Evolutionary conservation across 495 filamentous ascomycete species (phyloP).

Genomic region (Lophiotrema nucula): DNA sequence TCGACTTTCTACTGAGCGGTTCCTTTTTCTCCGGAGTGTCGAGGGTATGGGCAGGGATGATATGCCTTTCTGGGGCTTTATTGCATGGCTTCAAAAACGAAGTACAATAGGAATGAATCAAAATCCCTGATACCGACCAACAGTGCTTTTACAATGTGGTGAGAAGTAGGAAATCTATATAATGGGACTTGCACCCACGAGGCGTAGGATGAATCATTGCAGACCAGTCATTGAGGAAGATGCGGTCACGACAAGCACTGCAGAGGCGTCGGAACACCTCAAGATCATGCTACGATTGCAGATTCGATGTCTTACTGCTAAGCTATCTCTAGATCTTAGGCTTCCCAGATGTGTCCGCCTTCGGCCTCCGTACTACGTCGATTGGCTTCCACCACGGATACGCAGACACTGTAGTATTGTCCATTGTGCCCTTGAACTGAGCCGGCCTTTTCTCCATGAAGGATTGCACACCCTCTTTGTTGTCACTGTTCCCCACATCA

Average conservation of each 20-base stretch:
- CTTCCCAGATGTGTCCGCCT: conserved; percentile 28
- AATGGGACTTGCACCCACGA: too few relatives aligned
- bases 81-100: conserved; percentile 35
- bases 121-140: conserved; percentile 29
- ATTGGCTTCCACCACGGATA: conserved; percentile 53
- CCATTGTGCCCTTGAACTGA: conserved; percentile 54
- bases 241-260: too few relatives aligned
- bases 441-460: conserved; percentile 48
- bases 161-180: too few relatives aligned
- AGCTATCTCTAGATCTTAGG: conserved; percentile 38
- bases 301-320: too few relatives aligned
- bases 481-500: conserved; percentile 34
- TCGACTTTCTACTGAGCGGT: conserved; percentile 68
- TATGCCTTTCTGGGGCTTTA: conserved; percentile 22
- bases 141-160: too few relatives aligned
- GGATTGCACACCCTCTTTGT: conserved; percentile 43
- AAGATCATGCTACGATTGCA: too few relatives aligned
- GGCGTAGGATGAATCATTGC: too few relatives aligned
- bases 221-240: too few relatives aligned
- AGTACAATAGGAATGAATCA: conserved; percentile 35
- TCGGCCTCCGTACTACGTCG: conserved; percentile 34
- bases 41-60: conserved; percentile 27
- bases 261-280: too few relatives aligned
- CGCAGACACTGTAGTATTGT: conserved; percentile 43
- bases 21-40: conserved; percentile 31